Evolutionary conservation across 2,329 filamentous ascomycete species (phyloP), one percentile per base, ranked within the genome.

Genomic region (Colletotrichum orbiculare): DNA sequence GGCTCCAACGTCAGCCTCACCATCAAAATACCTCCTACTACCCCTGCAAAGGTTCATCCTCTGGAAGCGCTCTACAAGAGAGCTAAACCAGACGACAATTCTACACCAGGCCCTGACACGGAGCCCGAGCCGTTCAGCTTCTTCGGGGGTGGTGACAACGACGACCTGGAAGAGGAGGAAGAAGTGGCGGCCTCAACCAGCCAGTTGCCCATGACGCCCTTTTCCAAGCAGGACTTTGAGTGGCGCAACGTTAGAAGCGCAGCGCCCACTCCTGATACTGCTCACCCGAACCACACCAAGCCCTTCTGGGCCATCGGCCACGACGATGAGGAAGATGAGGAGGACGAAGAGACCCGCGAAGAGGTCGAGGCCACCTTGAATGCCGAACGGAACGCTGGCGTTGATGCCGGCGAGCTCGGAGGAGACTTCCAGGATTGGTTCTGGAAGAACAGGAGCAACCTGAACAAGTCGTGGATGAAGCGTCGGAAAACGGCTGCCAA

Each of bases 241-340:
- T 88, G 83, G 78, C 87, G 94, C 67, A 87, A 86, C 54, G 74
- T 92, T n/a, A 87, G 96, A 60, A 97, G 94, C 74, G 94, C 94
- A 6, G 96, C 96, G 2, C 96, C 96, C 0, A 99, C 96, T 0
- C 96, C 96, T 0, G 96, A 99, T 74, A 98, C 96, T 0, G 93
- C 93, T 2, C 89, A 94, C 65, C 89, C 92, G 2, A 88, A 83
- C 45, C 87, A 88, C 35, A 84, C 82, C 61, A 89, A 90, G 72
- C 81, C 83, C 68, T 82, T 90, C 34, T 89, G 86, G 83, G 77
- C 84, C 45, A 79, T 72, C 69, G 54, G 80, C 1, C 79, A 82
- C 1, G 80, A 83, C 8, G 77, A 82, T 10, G 78, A 85, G 0
- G 81, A 82, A 0, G 79, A 43, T 15, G 41, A 76, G 1, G 73